phyloP scores from a whole-genome alignment of 768 basidiomycete species.

The Filobasidium wieringae region DNA sequence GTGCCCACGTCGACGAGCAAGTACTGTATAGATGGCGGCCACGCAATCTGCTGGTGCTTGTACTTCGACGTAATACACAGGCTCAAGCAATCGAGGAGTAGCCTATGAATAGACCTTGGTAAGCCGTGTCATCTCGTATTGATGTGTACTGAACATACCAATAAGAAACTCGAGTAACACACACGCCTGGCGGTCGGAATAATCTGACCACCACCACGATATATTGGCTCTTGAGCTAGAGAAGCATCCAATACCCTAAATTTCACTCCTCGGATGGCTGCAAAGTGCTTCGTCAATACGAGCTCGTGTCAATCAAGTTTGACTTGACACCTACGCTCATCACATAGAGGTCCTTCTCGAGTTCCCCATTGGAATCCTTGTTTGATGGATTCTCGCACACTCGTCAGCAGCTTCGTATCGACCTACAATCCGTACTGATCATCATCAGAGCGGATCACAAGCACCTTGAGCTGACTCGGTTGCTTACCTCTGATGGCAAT shows the following conservation, averaged over 20 bases:
- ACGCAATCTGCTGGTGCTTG: constrained; percentile 98
- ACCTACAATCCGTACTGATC: constrained; percentile 48
- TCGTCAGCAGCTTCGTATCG: constrained; percentile 80
- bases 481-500: constrained; percentile 70
- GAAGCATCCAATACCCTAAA: constrained; percentile 89
- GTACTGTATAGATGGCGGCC: constrained; percentile 94
- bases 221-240: constrained; percentile 89
- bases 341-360: constrained; percentile 91
- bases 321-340: constrained; percentile 68
- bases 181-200: constrained; percentile 97
- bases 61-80: constrained; percentile 98
- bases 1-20: constrained; percentile 96
- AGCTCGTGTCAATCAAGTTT: neutral
- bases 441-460: neutral
- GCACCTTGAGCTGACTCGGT: neutral
- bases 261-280: constrained; percentile 97
- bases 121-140: neutral
- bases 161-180: constrained; percentile 96
- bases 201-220: constrained; percentile 94
- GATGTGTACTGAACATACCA: constrained; percentile 50
- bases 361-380: constrained; percentile 99
- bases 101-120: constrained; percentile 47
- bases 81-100: constrained; percentile 88
- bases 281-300: neutral
- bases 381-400: constrained; percentile 88